Base-by-base conservation (phyloP, 495 filamentous ascomycete species). In the Bathelium albidoporum region DNA sequence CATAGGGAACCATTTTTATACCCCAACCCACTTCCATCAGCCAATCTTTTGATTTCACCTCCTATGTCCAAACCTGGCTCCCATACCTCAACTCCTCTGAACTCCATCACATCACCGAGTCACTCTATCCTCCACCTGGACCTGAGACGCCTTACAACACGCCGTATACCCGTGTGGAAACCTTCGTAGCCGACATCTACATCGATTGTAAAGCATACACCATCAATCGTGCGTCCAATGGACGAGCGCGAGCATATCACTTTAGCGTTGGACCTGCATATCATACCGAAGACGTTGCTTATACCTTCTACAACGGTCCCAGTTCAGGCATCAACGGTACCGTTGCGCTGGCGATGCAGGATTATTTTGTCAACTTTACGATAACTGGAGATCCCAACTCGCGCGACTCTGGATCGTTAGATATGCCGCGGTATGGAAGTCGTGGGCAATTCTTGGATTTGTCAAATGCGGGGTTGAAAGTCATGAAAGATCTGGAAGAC, bases 301-400 rank as follows among this genome's bases (percentile, higher is more conserved):
- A 83, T 61, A 82, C 79, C 1, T 84, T 81, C 64, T 81, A 77
- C 70, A 79, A 80, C 41, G 82, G 79, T 32, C n/a, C 62, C 1
- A 32, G 60, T 0, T 34, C 45, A 12, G 74, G 80, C 0, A 68
- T 73, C 45, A 79, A 79, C 41, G 70, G 58, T 1, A 74, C 77
- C 2, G 69, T 82, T 1, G 84, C 85, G 1, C 32, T 73, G 22
- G 75, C 72, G 7, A 70, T 87, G 68, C 85, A 87, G 71, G 75
- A 81, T n/a, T 87, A 81, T 64, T 75, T 86, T 41, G 79, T 78
- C 0, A 77, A 72, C 60, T 87, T 87, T 65, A 78, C 72, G 22
- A 65, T 67, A 53, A 74, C 66, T 11, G 81, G 81, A 4, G 34
- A 39, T 39, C 34, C 34, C 14, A 39, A 39, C 14, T 39, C 34